Conservation (phyloP, 2,329 filamentous ascomycete species). For the Claviceps monticola region DNA sequence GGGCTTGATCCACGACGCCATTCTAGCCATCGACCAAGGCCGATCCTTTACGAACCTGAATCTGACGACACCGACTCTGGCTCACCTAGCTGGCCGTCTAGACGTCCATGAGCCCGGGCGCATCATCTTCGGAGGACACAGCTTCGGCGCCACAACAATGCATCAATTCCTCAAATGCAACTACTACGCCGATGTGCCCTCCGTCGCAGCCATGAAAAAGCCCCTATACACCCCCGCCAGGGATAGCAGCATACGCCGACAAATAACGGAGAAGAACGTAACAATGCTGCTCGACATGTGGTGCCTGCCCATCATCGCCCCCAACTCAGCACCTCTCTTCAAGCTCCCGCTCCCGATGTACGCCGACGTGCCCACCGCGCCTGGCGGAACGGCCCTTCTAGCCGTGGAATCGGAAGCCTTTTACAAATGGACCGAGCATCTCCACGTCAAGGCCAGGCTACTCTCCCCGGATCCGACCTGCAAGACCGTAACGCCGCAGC, state of each 20-base stretch:
- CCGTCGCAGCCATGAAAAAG: constrained; percentile 31
- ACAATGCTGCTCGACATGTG: constrained; percentile 67
- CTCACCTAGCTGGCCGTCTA: constrained; percentile 45
- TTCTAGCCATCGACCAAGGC: constrained; percentile 52
- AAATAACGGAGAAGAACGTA: constrained; percentile 55
- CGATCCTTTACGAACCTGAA: constrained; percentile 38
- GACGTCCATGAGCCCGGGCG: constrained; percentile 58
- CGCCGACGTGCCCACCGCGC: constrained; percentile 31
- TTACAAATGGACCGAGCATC: constrained; percentile 62
- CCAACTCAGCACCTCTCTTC: constrained; percentile 48
- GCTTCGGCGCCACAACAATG: constrained; percentile 62
- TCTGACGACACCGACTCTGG: constrained; percentile 33
- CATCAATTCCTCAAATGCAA: constrained; percentile 69
- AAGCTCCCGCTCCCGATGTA: constrained; percentile 63
- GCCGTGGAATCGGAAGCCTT: constrained; percentile 66
- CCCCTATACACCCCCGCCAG: constrained; percentile 48
- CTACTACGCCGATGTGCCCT: constrained; percentile 46
- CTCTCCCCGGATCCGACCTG: constrained; percentile 43
- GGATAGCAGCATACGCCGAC: constrained; percentile 41
- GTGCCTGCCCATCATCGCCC: constrained; percentile 57
- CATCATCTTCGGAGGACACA: constrained; percentile 67
- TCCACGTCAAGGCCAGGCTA: constrained; percentile 52
- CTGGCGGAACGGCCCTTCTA: constrained; percentile 46
- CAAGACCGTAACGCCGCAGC: constrained; percentile 24
- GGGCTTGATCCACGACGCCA: constrained; percentile 52